Base-by-base conservation (phyloP, 2,329 filamentous ascomycete genomes). In the Kalaharituber pfeilii region DNA sequence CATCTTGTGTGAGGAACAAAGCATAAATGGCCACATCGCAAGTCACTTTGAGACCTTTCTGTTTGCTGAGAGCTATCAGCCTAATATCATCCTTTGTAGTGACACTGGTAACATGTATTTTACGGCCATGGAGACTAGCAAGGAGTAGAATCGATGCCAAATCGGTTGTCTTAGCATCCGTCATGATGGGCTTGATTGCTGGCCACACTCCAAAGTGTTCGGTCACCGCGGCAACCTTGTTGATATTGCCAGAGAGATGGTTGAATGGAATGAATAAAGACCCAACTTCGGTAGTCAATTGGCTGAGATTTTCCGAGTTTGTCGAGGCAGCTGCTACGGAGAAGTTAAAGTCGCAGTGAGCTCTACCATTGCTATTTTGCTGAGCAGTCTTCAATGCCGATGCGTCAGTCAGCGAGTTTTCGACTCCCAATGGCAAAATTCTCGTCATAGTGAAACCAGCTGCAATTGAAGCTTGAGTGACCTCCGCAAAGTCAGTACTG, bases 211-310 rank as follows among this genome's bases (percentile, higher is more conserved):
- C 81, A 64, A 88, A 88, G 71, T 88, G 84, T 57, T 80, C 78
- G 52, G 82, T 85, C 58, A 87, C 82, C 8, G 83, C 79, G 20
- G 84, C 82, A 47, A 87, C 84, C 72, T 86, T 86, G 75, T 79
- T 86, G 67, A 88, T 86, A 67, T 87, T 88, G 62, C 82, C 83
- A 56, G 82, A 84, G 25, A 87, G 71, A 67, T 85, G 73, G 68
- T 88, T 86, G 73, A 88, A 88, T 13, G 84, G 84, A 58, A 88
- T 84, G 70, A 86, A 88, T 44, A 88, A 73, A 20, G 84, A 86
- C 26, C 84, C 84, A 54, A 88, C 84, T 61, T 87, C 82, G 50
- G 76, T 73, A 18, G 80, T 79, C 54, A 87, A 75, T 60, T 81
- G 75, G 64, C 79, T 81, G 65, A 88, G 82, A 69, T 86, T 81